A percentile compares a stretch with the other conserved stretches of the same genome.
These are phyloP conservation scores for Trichothecium sympodiale DNA, from an alignment of 2,329 filamentous ascomycete genomes.

Conservation along the genomic window DNA sequence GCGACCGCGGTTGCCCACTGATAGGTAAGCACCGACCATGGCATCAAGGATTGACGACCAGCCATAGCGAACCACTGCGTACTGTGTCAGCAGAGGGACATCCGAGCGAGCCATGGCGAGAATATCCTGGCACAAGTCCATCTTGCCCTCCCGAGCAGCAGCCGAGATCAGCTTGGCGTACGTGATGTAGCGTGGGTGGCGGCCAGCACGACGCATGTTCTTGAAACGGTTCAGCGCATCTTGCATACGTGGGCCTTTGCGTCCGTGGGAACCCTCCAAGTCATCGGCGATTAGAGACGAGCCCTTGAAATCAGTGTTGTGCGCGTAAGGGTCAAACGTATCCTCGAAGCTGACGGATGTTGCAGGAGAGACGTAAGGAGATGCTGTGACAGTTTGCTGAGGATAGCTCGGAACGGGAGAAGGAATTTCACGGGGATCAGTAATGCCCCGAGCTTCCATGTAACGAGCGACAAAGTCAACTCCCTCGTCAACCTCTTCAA, in stretches of 20 bases:
- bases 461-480: conserved; percentile 55
- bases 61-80: conserved; percentile 80
- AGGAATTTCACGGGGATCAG: conserved; percentile 41
- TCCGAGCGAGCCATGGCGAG: conserved; percentile 82
- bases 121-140: conserved; percentile 75
- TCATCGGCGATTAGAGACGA: conserved; percentile 85
- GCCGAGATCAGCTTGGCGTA: conserved; percentile 92
- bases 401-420: conserved; percentile 32
- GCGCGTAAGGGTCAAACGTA: conserved; percentile 80
- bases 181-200: conserved; percentile 90
- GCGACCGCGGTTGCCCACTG: conserved; percentile 65
- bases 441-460: conserved; percentile 44
- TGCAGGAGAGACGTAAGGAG: conserved; percentile 41
- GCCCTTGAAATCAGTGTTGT: conserved; percentile 85
- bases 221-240: conserved; percentile 76
- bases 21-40: conserved; percentile 89
- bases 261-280: conserved; percentile 68
- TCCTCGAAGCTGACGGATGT: conserved; percentile 61
- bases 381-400: conserved; percentile 31
- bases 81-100: conserved; percentile 74
- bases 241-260: conserved; percentile 61
- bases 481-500: conserved; percentile 79
- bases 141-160: conserved; percentile 74
- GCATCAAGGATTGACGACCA: conserved; percentile 95
- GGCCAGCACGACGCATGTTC: conserved; percentile 85